Conservation (phyloP, 1,284 basidiomycete genomes). For the Cryptococcus jaspeensis region DNA sequence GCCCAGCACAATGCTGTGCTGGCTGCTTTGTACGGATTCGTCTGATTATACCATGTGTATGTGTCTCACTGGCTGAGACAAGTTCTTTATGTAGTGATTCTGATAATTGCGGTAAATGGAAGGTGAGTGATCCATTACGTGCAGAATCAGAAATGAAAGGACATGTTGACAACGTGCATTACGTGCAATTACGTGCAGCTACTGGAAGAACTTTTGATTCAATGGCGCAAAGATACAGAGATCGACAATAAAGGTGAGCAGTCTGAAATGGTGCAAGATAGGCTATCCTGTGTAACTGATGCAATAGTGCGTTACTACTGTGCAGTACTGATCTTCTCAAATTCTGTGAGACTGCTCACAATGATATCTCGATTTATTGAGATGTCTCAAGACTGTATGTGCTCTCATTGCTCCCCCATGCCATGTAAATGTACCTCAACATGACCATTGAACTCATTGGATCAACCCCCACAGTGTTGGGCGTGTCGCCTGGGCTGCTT, state of each 20-base stretch:
- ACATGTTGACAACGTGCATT: too few species aligned
- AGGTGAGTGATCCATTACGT: slow-evolving; percentile 24
- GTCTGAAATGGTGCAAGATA: too few species aligned
- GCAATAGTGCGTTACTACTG: too few species aligned
- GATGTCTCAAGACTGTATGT: slow-evolving; percentile 38
- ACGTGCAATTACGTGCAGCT: slow-evolving; percentile 45
- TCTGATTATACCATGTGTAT: not conserved
- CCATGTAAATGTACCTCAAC: too few species aligned
- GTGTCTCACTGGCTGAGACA: not conserved
- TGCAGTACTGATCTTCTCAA: slow-evolving; percentile 51
- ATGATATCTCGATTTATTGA: slow-evolving; percentile 52
- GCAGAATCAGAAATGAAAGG: not conserved
- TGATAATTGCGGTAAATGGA: slow-evolving; percentile 56
- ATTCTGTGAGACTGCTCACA: slow-evolving; percentile 52
- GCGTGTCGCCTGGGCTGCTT: slow-evolving; percentile 47
- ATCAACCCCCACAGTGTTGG: slow-evolving; percentile 23
- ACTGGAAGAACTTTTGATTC: slow-evolving; percentile 46
- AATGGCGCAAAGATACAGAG: slow-evolving; percentile 51
- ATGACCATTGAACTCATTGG: too few species aligned
- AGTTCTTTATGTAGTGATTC: slow-evolving; percentile 48
- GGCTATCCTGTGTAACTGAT: too few species aligned
- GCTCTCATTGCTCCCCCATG: slow-evolving; percentile 28
- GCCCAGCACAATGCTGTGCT: too few species aligned
- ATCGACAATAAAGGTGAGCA: slow-evolving; percentile 50
- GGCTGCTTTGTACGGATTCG: slow-evolving; percentile 33